These are phyloP conservation scores for Truncatella angustata DNA, from an alignment of 2,329 filamentous ascomycete genomes.

Conservation along the genomic window DNA sequence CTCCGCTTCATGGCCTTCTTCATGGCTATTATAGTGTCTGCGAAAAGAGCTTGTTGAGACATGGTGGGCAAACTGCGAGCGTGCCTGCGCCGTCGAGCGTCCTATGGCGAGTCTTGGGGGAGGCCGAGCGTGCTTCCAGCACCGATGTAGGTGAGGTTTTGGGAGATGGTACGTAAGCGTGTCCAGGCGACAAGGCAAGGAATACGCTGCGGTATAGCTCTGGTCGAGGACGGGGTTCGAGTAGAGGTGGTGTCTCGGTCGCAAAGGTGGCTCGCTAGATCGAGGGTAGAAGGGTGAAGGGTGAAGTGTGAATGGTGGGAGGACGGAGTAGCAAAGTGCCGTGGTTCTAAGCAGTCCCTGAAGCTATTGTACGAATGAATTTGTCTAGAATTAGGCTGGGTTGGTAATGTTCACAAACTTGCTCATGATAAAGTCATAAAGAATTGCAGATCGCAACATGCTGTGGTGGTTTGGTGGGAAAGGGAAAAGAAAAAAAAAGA, in stretches of 20 bases:
- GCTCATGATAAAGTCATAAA: too few relatives aligned
- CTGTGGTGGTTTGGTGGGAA: background rate
- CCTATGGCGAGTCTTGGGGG: background rate
- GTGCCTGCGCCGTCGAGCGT: background rate
- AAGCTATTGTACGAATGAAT: background rate
- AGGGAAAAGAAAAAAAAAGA: too few relatives aligned
- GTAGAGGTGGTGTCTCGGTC: background rate
- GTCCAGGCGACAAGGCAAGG: background rate
- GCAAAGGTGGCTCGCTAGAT: background rate
- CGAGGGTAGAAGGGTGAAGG: too few relatives aligned
- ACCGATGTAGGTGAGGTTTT: too few relatives aligned
- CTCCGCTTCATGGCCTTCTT: constrained; percentile 66
- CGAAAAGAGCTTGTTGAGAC: constrained; percentile 61
- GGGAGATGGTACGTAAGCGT: background rate
- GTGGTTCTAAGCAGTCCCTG: background rate
- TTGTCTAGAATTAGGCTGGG: too few relatives aligned
- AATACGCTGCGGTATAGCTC: background rate
- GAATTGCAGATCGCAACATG: background rate
- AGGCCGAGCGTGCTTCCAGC: too few relatives aligned
- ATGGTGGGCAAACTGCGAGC: constrained; percentile 30
- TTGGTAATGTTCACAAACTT: too few relatives aligned
- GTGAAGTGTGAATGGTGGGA: too few relatives aligned
- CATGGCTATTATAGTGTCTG: constrained; percentile 66
- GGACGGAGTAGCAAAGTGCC: background rate
- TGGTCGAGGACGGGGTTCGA: background rate